Evolutionary conservation across 1,139 yeast species (phyloP).

Genomic region (Blastobotrys proliferans): DNA sequence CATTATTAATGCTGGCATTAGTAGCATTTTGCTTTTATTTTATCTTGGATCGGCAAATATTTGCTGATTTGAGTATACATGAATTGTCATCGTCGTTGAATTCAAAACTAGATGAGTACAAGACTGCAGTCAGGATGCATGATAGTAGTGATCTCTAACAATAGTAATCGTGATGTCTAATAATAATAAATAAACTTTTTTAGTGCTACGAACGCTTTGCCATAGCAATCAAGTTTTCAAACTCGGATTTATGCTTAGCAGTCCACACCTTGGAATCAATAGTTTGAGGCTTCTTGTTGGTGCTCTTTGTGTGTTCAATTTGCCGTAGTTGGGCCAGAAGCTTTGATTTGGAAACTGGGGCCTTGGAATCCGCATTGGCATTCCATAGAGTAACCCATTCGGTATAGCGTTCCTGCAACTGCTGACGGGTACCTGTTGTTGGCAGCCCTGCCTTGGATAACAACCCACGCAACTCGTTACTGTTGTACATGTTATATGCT

Average conservation of each 20-base stretch:
- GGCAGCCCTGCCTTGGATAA: conserved; percentile 54
- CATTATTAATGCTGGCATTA: conserved; percentile 44
- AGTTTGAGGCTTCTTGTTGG: conserved; percentile 14
- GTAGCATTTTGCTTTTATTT: conserved; percentile 40
- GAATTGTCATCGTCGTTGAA: no score
- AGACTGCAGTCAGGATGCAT: no score
- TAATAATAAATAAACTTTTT: background rate
- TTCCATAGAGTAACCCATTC: conserved; percentile 80
- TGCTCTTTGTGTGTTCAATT: conserved; percentile 52
- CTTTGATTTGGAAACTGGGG: conserved; percentile 56
- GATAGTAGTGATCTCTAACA: no score
- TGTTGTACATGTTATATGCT: conserved; percentile 25
- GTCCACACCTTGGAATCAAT: conserved; percentile 50
- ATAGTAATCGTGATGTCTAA: background rate
- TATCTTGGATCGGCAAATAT: conserved; percentile 39
- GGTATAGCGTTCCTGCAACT: conserved; percentile 65
- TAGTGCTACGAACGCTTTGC: conserved; percentile 34
- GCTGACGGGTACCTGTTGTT: conserved; percentile 56
- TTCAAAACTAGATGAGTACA: no score
- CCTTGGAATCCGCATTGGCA: conserved; percentile 73
- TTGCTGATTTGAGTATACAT: conserved; percentile 30
- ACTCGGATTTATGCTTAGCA: conserved; percentile 47
- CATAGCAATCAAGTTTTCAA: conserved; percentile 33
- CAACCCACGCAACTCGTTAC: conserved; percentile 59
- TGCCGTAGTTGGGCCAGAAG: conserved; percentile 53